Evolutionary conservation across 257 asterid genomes (phyloP), one percentile per base, ranked within the genome.

Genomic region (Jasminum sambac): DNA sequence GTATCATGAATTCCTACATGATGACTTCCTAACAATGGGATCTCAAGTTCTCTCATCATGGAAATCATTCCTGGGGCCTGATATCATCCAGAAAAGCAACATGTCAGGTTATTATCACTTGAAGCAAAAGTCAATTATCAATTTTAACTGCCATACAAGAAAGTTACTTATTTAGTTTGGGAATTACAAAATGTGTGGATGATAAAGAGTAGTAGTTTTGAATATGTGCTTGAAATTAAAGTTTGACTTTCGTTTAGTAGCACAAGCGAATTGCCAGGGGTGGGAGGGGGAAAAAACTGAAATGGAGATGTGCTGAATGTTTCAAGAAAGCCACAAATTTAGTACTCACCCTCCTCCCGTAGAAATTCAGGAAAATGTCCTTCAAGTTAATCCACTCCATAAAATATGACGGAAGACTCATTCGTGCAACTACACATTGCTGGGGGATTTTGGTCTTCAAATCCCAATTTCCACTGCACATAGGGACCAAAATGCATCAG

Each of bases 351-450:
- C 88, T 85, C 76, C 74, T 80, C 26, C 84, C 79, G 78, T 94
- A 94, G 82, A 94, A 89, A 84, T 94, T 94, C 24, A 94, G 85
- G 79, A 81, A 91, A 68, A 88, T 77, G 72, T 94, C 99, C 79
- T 91, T 94, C 74, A 94, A 75, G 83, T 94, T 94, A 83, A 91
- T 91, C 99, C 99, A 94, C 76, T 94, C 96, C 93, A 80, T 86
- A 68, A 94, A 89, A 78, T 88, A 94, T 1, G 86, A 69, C 7
- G 99, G 99, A 71, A 91, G 90, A 60, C 80, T 75, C 86, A 91
- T 82, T 68, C 81, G 71, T 23, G 96, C 80, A 17, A 86, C 89
- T 68, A 76, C 76, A 76, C 99, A 94, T 72, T 94, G 99, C 82
- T 88, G 88, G 23, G 99, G 99, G 41, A 91, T 72, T 81, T 89